Percentiles rank a stretch among this genome's conserved stretches.
phyloP scores from a whole-genome alignment of 2,329 filamentous ascomycete species.

The Exophiala lecanii-corni region DNA sequence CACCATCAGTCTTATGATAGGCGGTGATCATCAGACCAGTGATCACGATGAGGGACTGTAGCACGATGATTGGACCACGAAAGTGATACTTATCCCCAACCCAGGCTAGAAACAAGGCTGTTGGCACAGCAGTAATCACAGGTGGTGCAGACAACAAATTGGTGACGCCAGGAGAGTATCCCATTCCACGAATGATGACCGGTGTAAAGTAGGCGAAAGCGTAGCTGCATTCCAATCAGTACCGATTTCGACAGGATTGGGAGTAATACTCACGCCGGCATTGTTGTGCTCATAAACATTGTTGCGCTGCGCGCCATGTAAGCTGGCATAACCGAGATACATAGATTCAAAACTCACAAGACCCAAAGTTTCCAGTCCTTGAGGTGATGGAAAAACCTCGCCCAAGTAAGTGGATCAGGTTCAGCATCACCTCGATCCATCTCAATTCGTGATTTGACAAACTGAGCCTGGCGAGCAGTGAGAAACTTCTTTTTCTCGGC shows the following conservation, averaged over 20 bases:
- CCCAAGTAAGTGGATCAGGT: constrained; percentile 41
- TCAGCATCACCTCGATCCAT: constrained; percentile 53
- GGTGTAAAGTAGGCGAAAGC: constrained; percentile 17
- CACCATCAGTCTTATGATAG: constrained; percentile 21
- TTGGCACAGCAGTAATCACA: constrained; percentile 25
- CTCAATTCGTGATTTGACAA: constrained; percentile 42
- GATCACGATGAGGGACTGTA: constrained; percentile 25
- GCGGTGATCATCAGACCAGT: constrained; percentile 29
- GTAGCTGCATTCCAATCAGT: constrained; percentile 63
- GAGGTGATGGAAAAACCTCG: constrained; percentile 45
- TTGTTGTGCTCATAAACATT: constrained; percentile 13
- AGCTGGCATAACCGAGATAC: not conserved
- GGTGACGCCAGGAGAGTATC: constrained; percentile 26
- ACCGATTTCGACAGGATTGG: constrained; percentile 24
- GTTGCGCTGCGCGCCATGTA: not conserved
- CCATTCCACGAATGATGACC: constrained; percentile 28
- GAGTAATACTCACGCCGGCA: constrained; percentile 1
- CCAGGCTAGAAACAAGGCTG: constrained; percentile 26
- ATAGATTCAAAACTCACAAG: constrained; percentile 45
- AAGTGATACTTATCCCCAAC: constrained; percentile 28
- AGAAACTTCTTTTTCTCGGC: constrained; percentile 14
- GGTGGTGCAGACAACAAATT: constrained; percentile 30
- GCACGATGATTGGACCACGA: constrained; percentile 27
- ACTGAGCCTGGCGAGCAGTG: constrained; percentile 8
- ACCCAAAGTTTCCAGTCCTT: constrained; percentile 53